Base-by-base conservation (phyloP, 2,329 filamentous ascomycete genomes). In the Diaporthe caulivora region DNA sequence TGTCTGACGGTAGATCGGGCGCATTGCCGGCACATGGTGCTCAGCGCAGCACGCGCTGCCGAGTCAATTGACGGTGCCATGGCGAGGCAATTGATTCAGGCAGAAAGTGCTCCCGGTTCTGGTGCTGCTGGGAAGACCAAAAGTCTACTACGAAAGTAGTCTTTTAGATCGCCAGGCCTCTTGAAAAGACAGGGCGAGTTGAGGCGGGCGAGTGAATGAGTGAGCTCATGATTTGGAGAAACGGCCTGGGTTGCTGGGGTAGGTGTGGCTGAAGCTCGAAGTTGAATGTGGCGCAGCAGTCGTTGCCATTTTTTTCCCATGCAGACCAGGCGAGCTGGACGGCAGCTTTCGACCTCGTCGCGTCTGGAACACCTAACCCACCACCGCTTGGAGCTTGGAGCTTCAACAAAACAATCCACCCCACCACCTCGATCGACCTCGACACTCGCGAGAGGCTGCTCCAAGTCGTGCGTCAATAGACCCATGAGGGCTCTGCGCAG, bases 401-500 rank as follows among this genome's bases (percentile, higher is more conserved):
- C 69, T 71, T 71, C 65, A 55, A 51, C 37, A 40, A 53, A 67
- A 42, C 65, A 67, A 65, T 69, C 60, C 47, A 49, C 40, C 68
- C 34, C 67, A 44, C 47, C 51, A 8, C 11, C 37, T 40, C 37
- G 37, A 8, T 40, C 37, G 37, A 8, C 37, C 73, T 26, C 60
- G 54, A 64, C 57, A 54, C 49, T n/a, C 53, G 29, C 67, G 57
- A 55, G 21, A 49, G 31, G n/a, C 62, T 15, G 62, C 47, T 21
- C 42, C 49, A 40, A 37, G 47, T 40, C 40, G 21, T 71, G 55
- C 58, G 31, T 54, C 54, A 53, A 64, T 42, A 71, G 47, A 71
- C 74, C 68, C 68, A 75, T 75, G 74, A 71, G 62, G 74, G 75
- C 77, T 84, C 85, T 84, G 85, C 84, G 85, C 86, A 86, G 86